A percentile compares a stretch with the other conserved stretches of the same genome.
These are phyloP conservation scores for Trichoderma pleuroti DNA, from an alignment of 2,329 filamentous ascomycete species.

Conservation along the genomic window DNA sequence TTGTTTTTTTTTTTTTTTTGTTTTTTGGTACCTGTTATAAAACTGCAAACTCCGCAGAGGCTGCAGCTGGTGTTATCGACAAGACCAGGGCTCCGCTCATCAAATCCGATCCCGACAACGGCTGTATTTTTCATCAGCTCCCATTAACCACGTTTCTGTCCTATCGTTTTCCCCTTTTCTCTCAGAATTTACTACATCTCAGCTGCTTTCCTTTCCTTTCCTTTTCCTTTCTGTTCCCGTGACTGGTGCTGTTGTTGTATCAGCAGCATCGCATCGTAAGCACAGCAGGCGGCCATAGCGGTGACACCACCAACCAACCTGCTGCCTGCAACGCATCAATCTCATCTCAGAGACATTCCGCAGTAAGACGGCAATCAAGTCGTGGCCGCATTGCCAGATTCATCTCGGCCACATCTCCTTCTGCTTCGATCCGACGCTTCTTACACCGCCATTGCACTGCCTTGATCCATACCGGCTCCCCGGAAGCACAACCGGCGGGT, in stretches of 20 bases:
- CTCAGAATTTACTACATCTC: not conserved
- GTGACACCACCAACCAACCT: constrained; percentile 7
- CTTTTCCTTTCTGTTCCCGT: not conserved
- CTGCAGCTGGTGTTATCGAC: not conserved
- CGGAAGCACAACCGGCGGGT: not conserved
- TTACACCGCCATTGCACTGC: constrained; percentile 4
- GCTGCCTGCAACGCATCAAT: not conserved
- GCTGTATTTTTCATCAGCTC: not conserved
- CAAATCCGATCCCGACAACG: not conserved
- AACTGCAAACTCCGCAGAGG: not conserved
- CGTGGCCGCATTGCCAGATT: not conserved
- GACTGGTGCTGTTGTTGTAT: not conserved
- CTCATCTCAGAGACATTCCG: not conserved
- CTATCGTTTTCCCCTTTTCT: not conserved
- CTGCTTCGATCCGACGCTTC: not conserved
- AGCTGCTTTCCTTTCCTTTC: too few relatives aligned
- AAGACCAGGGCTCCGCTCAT: not conserved
- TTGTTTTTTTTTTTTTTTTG: too few relatives aligned
- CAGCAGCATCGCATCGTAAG: not conserved
- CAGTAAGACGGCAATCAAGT: not conserved
- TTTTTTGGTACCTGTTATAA: not conserved
- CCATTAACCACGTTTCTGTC: not conserved
- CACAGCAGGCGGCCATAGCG: not conserved
- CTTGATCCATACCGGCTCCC: not conserved
- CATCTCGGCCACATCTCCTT: not conserved